A percentile compares a stretch with the other conserved stretches of the same genome.
phyloP scores from a whole-genome alignment of 164 flowering plant genomes.

The Stephania japonica region DNA sequence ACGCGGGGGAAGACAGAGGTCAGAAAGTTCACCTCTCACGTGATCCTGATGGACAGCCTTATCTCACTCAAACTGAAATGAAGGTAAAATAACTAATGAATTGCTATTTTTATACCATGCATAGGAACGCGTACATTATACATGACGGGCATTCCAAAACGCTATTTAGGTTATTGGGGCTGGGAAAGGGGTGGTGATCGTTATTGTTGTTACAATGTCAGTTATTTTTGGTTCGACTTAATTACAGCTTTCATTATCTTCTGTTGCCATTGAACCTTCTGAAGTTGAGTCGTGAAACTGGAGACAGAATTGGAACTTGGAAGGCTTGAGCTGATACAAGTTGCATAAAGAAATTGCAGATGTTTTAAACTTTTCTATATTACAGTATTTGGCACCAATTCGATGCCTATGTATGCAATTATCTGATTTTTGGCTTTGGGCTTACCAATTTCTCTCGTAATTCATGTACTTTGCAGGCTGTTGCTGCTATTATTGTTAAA shows the following conservation, averaged over 20 bases:
- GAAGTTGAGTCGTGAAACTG: not conserved
- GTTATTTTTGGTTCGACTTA: not conserved
- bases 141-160: not conserved
- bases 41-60: slow-evolving; percentile 87
- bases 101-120: not conserved
- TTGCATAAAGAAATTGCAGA: not conserved
- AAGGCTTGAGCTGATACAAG: not conserved
- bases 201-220: not conserved
- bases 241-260: not conserved
- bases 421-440: not conserved
- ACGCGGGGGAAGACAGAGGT: slow-evolving; percentile 71
- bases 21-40: slow-evolving; percentile 80
- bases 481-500: slow-evolving; percentile 50
- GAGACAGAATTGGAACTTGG: not conserved
- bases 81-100: slow-evolving; percentile 34
- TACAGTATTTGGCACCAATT: not conserved
- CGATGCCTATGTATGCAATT: not conserved
- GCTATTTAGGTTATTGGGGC: not conserved
- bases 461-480: slow-evolving; percentile 52
- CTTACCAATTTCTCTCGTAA: not conserved
- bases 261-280: not conserved
- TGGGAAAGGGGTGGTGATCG: not conserved
- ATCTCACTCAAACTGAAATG: slow-evolving; percentile 86
- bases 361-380: not conserved
- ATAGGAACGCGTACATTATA: not conserved